These are phyloP conservation scores for Byssoonygena ceratinophila DNA, from an alignment of 2,329 filamentous ascomycete genomes.

Conservation along the genomic window DNA sequence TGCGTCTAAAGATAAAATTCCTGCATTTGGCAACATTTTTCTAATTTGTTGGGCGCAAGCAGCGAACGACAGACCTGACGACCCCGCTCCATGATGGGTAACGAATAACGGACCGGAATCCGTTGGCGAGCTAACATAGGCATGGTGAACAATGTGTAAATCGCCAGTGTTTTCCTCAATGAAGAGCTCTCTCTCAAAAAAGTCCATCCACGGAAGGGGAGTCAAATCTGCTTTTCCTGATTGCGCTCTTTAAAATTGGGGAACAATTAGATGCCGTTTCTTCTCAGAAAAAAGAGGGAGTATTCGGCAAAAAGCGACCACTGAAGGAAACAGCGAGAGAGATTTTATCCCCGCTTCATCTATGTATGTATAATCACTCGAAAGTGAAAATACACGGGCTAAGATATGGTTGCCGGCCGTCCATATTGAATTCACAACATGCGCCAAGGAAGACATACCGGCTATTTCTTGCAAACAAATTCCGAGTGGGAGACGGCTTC, in stretches of 20 bases:
- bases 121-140: slow-evolving; percentile 70
- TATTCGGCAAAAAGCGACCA: neutral
- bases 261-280: slow-evolving; percentile 3
- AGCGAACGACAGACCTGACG: slow-evolving; percentile 85
- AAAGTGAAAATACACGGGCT: neutral
- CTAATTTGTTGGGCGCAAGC: slow-evolving; percentile 66
- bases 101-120: slow-evolving; percentile 73
- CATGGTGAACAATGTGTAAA: slow-evolving; percentile 58
- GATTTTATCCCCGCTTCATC: too few relatives aligned
- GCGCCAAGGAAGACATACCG: slow-evolving; percentile 42
- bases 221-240: slow-evolving; percentile 28
- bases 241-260: slow-evolving; percentile 8
- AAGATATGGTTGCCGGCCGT: neutral
- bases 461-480: slow-evolving; percentile 60
- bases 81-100: slow-evolving; percentile 89
- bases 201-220: slow-evolving; percentile 73
- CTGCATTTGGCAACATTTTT: slow-evolving; percentile 65
- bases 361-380: too few relatives aligned
- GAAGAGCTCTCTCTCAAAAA: slow-evolving; percentile 79
- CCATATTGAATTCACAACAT: neutral
- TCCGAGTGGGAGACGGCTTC: slow-evolving; percentile 63
- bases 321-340: neutral
- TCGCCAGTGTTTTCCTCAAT: slow-evolving; percentile 39
- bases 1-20: slow-evolving; percentile 75
- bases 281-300: neutral